Conservation (phyloP, 345 rosid genomes). For the Raphanus sativus region DNA sequence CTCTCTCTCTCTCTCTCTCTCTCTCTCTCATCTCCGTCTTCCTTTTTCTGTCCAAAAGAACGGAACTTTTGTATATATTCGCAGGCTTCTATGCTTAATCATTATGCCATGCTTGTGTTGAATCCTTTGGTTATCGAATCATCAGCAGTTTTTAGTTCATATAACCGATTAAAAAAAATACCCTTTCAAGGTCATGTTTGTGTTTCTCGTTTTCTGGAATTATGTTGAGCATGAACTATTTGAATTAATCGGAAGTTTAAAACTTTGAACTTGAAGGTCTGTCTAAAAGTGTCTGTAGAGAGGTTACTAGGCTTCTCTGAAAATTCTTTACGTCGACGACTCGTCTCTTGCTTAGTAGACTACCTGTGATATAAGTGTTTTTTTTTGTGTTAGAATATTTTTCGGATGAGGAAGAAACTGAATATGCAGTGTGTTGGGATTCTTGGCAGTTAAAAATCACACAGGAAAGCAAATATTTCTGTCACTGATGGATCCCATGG, state of each 20-base stretch:
- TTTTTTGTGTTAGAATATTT: no score
- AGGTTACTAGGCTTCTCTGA: no score
- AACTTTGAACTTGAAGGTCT: slow-evolving; percentile 1
- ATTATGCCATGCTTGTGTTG: no score
- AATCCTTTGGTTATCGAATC: no score
- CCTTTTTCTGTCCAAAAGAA: background rate
- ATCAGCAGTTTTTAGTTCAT: no score
- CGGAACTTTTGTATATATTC: background rate
- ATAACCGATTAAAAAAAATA: no score
- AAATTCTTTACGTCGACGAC: no score
- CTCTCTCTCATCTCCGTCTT: background rate
- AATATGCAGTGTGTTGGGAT: slow-evolving; percentile 27
- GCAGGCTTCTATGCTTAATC: no score
- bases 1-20: background rate
- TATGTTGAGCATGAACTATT: slow-evolving; percentile 1
- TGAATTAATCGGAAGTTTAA: no score
- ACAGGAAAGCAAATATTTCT: slow-evolving; percentile 35
- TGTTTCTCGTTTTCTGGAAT: background rate
- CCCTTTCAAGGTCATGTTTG: background rate
- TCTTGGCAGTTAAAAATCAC: slow-evolving; percentile 38
- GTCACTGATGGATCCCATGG: slow-evolving; percentile 55
- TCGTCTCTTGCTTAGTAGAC: no score
- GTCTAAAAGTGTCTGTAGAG: no score
- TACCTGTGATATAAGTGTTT: no score
- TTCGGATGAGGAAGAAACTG: slow-evolving; percentile 4